Conservation (phyloP, 441 rosid species). For the Viola pubescens region DNA sequence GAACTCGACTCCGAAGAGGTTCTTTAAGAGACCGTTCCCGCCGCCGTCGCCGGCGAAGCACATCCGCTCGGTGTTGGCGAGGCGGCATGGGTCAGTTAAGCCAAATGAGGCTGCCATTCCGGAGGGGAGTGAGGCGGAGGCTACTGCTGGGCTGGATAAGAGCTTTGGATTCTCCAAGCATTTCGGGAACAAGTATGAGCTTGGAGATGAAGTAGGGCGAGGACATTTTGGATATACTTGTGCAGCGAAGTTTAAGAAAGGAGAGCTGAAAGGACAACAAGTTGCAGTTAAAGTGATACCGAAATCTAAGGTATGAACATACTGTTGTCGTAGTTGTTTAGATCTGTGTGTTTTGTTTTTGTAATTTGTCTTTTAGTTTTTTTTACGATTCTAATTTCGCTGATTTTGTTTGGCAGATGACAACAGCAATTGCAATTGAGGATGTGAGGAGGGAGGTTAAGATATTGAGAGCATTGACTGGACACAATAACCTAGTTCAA, state of each 20-base stretch:
- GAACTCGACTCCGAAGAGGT: slow-evolving; percentile 69
- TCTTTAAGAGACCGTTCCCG: slow-evolving; percentile 73
- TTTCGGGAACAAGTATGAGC: slow-evolving; percentile 67
- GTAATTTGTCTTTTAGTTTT: not conserved
- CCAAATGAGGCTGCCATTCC: slow-evolving; percentile 67
- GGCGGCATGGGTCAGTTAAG: slow-evolving; percentile 82
- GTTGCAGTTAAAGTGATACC: slow-evolving; percentile 94
- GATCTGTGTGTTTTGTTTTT: slow-evolving; percentile 11
- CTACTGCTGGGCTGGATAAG: slow-evolving; percentile 52
- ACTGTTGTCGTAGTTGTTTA: not conserved
- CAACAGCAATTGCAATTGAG: slow-evolving; percentile 93
- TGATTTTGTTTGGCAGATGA: slow-evolving; percentile 52
- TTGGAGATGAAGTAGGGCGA: slow-evolving; percentile 82
- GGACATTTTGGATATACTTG: slow-evolving; percentile 93
- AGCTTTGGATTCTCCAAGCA: slow-evolving; percentile 81
- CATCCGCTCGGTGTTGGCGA: slow-evolving; percentile 61
- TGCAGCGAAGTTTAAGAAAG: slow-evolving; percentile 77
- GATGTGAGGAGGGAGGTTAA: slow-evolving; percentile 98
- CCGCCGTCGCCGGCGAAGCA: slow-evolving; percentile 96
- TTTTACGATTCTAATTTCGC: not conserved
- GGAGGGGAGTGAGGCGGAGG: slow-evolving; percentile 59
- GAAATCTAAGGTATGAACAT: slow-evolving; percentile 52
- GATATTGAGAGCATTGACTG: slow-evolving; percentile 81
- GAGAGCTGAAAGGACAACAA: slow-evolving; percentile 75
- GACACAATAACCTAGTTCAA: slow-evolving; percentile 68